phyloP scores from a whole-genome alignment of 2,329 filamentous ascomycete genomes.

The Epichloe coenophiala region DNA sequence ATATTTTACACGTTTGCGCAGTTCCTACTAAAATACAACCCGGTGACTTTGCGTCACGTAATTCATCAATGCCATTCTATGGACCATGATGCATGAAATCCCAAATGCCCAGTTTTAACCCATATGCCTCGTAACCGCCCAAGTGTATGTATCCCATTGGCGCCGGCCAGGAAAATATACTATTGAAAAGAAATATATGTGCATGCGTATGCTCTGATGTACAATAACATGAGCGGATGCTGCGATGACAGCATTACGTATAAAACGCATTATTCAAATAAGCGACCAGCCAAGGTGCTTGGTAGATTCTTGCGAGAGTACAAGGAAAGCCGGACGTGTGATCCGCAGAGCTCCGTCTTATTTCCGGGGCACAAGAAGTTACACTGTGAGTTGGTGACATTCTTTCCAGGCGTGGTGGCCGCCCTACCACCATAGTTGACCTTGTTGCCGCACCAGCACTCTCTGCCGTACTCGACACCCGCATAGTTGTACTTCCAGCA shows the following conservation, averaged over 20 bases:
- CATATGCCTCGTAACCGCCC: too few relatives aligned
- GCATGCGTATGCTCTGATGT: too few relatives aligned
- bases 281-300: not conserved
- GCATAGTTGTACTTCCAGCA: conserved; percentile 22
- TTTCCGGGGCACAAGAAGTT: conserved; percentile 22
- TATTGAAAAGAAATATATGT: too few relatives aligned
- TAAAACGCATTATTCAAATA: not conserved
- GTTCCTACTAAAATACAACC: too few relatives aligned
- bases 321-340: conserved; percentile 17
- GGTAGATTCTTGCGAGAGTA: conserved; percentile 11
- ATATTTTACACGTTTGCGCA: too few relatives aligned
- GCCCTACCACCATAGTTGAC: conserved; percentile 16
- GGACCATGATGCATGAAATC: too few relatives aligned
- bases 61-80: too few relatives aligned
- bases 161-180: too few relatives aligned
- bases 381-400: conserved; percentile 18
- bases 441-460: conserved; percentile 24
- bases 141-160: too few relatives aligned
- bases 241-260: not conserved
- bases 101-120: too few relatives aligned
- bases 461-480: conserved; percentile 24
- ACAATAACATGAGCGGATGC: too few relatives aligned
- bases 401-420: conserved; percentile 13
- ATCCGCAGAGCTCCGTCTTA: conserved; percentile 17
- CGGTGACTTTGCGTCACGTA: too few relatives aligned